These are phyloP conservation scores for Wallacemonas collosoma DNA, from an alignment of 208 protist genomes.

Conservation along the genomic window DNA sequence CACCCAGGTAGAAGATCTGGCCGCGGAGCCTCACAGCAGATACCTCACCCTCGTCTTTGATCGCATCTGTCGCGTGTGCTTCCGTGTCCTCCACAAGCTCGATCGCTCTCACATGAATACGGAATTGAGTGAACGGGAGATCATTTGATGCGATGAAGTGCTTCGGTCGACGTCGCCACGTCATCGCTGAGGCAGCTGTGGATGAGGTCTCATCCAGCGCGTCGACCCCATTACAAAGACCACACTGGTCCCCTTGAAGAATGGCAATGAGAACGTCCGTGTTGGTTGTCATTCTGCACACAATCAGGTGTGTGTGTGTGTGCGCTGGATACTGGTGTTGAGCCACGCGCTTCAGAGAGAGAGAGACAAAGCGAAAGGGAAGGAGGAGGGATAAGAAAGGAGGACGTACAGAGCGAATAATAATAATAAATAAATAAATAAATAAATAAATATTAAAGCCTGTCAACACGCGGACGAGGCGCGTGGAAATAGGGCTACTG, in stretches of 20 bases:
- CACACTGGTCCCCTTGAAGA: neutral
- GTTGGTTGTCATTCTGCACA: slow-evolving; percentile 11
- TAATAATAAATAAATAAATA: too few species aligned
- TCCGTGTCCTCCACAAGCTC: slow-evolving; percentile 14
- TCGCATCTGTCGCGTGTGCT: neutral
- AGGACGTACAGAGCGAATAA: too few species aligned
- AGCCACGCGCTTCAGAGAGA: too few species aligned
- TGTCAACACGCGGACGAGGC: too few species aligned
- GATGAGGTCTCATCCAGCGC: neutral
- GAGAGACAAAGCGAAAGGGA: too few species aligned
- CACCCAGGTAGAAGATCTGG: slow-evolving; percentile 60
- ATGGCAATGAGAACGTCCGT: slow-evolving; percentile 13
- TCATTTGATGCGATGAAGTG: slow-evolving; percentile 46
- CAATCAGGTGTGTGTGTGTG: slow-evolving; percentile 2
- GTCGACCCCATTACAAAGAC: neutral
- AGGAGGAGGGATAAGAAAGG: too few species aligned
- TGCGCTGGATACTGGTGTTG: neutral
- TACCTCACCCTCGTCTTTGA: slow-evolving; percentile 6
- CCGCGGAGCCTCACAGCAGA: slow-evolving; percentile 37
- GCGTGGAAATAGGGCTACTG: too few species aligned
- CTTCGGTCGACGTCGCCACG: slow-evolving; percentile 1
- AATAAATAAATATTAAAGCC: too few species aligned
- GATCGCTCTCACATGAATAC: slow-evolving; percentile 20
- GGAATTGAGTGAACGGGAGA: slow-evolving; percentile 9
- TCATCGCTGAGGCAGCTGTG: neutral